A percentile compares a stretch with the other conserved stretches of the same genome.
Evolutionary conservation across 1,139 yeast genomes (phyloP).

Genomic region (Sugiyamaella japonica): DNA sequence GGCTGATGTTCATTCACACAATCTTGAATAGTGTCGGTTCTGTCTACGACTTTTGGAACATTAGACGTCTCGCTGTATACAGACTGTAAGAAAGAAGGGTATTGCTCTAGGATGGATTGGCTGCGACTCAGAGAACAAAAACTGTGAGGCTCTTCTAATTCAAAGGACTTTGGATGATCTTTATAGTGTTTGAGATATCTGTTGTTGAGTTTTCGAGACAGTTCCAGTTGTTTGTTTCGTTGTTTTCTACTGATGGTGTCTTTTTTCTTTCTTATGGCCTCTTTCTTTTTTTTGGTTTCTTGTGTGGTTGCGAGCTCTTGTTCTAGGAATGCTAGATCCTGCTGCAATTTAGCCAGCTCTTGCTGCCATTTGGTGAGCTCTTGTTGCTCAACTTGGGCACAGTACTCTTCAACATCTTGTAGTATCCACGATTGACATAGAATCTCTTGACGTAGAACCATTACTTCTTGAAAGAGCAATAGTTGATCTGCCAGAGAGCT

Average conservation of each 20-base stretch:
- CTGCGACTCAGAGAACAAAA: constrained; percentile 15
- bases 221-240: neutral
- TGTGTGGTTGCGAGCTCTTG: neutral
- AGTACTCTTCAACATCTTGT: constrained; percentile 6
- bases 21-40: neutral
- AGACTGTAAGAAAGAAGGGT: constrained; percentile 8
- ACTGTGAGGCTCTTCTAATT: neutral
- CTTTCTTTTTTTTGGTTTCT: neutral
- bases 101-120: constrained; percentile 11
- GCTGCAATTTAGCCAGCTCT: neutral
- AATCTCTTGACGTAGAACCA: constrained; percentile 22
- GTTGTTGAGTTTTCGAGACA: neutral
- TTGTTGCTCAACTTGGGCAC: neutral
- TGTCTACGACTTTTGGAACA: neutral
- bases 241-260: neutral
- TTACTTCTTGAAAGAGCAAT: constrained; percentile 22
- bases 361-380: neutral
- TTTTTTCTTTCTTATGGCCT: neutral
- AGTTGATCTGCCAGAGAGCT: constrained; percentile 18
- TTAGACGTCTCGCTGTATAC: neutral
- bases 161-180: neutral
- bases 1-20: too few relatives aligned
- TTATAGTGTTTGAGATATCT: neutral
- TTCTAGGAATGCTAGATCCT: neutral
- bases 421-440: constrained; percentile 27